These are phyloP conservation scores for Endoconidiophora polonica DNA, from an alignment of 2,329 filamentous ascomycete genomes.

Conservation along the genomic window DNA sequence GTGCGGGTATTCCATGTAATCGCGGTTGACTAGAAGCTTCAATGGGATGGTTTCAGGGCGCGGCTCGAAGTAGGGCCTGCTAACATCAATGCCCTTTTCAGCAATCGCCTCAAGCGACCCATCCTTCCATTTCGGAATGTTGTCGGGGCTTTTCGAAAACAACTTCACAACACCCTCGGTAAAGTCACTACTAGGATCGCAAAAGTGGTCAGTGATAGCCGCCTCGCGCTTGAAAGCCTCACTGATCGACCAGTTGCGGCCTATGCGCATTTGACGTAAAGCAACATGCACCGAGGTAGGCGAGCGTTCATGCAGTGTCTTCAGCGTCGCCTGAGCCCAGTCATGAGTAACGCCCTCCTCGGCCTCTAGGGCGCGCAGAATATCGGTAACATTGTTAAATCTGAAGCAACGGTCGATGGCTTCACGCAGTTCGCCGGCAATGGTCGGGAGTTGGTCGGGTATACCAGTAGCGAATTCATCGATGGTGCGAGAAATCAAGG, in stretches of 20 bases:
- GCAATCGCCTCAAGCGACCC: constrained; percentile 52
- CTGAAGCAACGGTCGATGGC: constrained; percentile 76
- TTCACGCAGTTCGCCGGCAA: constrained; percentile 52
- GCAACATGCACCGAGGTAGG: constrained; percentile 78
- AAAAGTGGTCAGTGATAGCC: constrained; percentile 56
- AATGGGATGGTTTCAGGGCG: constrained; percentile 26
- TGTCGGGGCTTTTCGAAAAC: constrained; percentile 32
- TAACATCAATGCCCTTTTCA: constrained; percentile 28
- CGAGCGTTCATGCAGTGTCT: constrained; percentile 60
- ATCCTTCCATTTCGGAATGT: constrained; percentile 46
- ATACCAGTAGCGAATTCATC: constrained; percentile 82
- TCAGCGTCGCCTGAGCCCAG: constrained; percentile 67
- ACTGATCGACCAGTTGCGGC: constrained; percentile 59
- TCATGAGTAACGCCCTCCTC: constrained; percentile 34
- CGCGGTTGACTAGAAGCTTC: constrained; percentile 40
- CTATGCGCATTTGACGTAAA: constrained; percentile 65
- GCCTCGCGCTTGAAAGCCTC: constrained; percentile 78
- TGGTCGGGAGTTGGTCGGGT: constrained; percentile 50
- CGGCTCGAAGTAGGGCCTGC: constrained; percentile 49
- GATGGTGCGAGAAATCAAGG: constrained; percentile 69
- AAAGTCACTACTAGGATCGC: constrained; percentile 89
- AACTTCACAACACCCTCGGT: constrained; percentile 75
- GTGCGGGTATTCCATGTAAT: constrained; percentile 63
- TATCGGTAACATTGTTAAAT: constrained; percentile 48
- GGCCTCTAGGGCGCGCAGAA: constrained; percentile 47